Percentiles rank a stretch among this genome's conserved stretches.
Evolutionary conservation across 2,329 filamentous ascomycete genomes (phyloP).

Genomic region (Penicillium sp.): DNA sequence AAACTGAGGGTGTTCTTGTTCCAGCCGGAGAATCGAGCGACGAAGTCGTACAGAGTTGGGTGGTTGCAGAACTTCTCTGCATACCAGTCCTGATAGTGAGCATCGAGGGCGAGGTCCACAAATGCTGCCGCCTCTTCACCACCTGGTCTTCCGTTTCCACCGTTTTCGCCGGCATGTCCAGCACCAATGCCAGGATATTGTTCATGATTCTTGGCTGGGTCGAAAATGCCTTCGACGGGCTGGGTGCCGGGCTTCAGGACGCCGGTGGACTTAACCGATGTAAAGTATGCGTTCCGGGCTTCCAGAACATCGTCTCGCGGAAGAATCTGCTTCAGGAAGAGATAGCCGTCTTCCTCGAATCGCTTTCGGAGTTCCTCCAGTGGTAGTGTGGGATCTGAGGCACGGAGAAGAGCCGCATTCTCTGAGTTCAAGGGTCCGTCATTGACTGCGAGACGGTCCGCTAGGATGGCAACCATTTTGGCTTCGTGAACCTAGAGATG

Average conservation of each 20-base stretch:
- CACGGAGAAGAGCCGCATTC: constrained; percentile 45
- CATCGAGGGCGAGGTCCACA: constrained; percentile 54
- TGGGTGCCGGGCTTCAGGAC: constrained; percentile 56
- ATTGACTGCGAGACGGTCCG: constrained; percentile 41
- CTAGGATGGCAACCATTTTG: constrained; percentile 22
- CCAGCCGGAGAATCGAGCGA: constrained; percentile 57
- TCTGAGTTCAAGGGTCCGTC: constrained; percentile 49
- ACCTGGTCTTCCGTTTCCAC: constrained; percentile 49
- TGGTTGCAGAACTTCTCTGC: constrained; percentile 56
- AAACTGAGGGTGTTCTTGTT: constrained; percentile 49
- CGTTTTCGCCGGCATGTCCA: constrained; percentile 47
- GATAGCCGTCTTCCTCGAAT: constrained; percentile 53
- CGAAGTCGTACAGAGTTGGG: constrained; percentile 50
- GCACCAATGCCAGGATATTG: constrained; percentile 57
- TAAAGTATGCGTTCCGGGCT: constrained; percentile 55
- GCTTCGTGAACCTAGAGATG: background rate
- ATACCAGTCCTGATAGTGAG: constrained; percentile 56
- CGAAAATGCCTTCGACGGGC: constrained; percentile 56
- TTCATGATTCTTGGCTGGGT: constrained; percentile 41
- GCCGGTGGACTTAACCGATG: constrained; percentile 54
- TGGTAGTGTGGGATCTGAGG: constrained; percentile 47
- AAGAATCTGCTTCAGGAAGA: constrained; percentile 57
- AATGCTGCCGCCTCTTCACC: constrained; percentile 46
- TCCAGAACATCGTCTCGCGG: constrained; percentile 54
- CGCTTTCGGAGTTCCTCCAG: constrained; percentile 50